Evolutionary conservation across 805 yeast species (phyloP).

Genomic region (Metschnikowia dekortorum): DNA sequence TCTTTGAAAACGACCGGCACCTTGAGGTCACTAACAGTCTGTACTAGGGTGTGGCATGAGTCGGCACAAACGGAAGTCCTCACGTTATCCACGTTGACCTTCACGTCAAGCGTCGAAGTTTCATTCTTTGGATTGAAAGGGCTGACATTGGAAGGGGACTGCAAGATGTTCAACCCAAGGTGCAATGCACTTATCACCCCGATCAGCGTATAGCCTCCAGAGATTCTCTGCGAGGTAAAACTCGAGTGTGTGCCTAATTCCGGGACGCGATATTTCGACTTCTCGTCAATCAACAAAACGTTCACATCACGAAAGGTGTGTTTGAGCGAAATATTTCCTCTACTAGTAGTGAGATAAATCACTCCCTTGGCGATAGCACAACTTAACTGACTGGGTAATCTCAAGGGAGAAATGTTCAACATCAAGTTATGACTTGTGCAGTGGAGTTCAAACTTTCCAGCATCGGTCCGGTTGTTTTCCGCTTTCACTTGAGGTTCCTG

Average conservation of each 20-base stretch:
- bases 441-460: constrained; percentile 21
- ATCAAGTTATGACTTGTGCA: constrained; percentile 48
- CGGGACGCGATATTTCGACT: constrained; percentile 11
- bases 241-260: not conserved
- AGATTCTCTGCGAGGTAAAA: constrained; percentile 23
- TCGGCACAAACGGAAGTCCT: constrained; percentile 73
- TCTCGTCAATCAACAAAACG: constrained; percentile 63
- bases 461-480: not conserved
- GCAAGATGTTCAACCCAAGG: not conserved
- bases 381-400: constrained; percentile 50
- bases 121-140: constrained; percentile 15
- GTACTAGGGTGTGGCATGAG: constrained; percentile 68
- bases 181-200: not conserved
- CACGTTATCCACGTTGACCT: constrained; percentile 45
- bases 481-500: not conserved
- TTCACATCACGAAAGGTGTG: constrained; percentile 47
- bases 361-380: constrained; percentile 52
- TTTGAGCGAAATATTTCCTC: constrained; percentile 31
- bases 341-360: constrained; percentile 41
- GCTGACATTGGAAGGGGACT: not conserved
- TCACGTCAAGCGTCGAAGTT: constrained; percentile 37
- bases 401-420: constrained; percentile 60
- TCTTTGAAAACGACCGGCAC: constrained; percentile 59
- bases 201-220: not conserved
- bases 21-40: constrained; percentile 65